Evolutionary conservation across 441 rosid genomes (phyloP).

Genomic region (Biscutella laevigata): DNA sequence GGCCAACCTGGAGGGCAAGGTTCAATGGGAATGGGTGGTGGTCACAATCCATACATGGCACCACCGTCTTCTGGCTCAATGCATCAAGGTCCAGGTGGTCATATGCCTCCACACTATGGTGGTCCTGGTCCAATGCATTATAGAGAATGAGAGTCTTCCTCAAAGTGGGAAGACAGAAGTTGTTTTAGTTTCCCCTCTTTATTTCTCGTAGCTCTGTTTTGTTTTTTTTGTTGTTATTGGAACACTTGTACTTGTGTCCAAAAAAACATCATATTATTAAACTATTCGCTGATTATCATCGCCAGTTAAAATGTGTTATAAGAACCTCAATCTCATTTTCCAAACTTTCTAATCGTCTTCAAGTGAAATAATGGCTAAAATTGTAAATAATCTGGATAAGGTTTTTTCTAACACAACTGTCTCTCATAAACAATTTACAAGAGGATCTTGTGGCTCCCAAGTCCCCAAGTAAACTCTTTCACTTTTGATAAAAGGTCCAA

Average conservation of each 20-base stretch:
- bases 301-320: too few species aligned
- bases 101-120: conserved; percentile 24
- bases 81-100: conserved; percentile 25
- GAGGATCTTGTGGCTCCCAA: conserved; percentile 39
- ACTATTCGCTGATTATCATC: neutral
- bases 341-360: neutral
- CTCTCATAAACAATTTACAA: neutral
- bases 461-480: conserved; percentile 22
- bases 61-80: conserved; percentile 31
- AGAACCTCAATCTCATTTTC: neutral
- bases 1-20: conserved; percentile 40
- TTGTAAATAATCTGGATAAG: conserved; percentile 19
- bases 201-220: neutral
- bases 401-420: too few species aligned
- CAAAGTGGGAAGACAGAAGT: conserved; percentile 1
- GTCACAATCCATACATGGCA: conserved; percentile 47
- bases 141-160: neutral
- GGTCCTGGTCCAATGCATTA: conserved; percentile 26
- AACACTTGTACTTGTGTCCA: conserved; percentile 21
- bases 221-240: neutral
- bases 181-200: neutral
- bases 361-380: too few species aligned
- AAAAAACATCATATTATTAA: neutral
- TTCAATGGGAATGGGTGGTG: conserved; percentile 10
- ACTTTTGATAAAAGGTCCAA: neutral